phyloP scores from a whole-genome alignment of 768 basidiomycete genomes.

The Tubosaeta brunneosetosa region DNA sequence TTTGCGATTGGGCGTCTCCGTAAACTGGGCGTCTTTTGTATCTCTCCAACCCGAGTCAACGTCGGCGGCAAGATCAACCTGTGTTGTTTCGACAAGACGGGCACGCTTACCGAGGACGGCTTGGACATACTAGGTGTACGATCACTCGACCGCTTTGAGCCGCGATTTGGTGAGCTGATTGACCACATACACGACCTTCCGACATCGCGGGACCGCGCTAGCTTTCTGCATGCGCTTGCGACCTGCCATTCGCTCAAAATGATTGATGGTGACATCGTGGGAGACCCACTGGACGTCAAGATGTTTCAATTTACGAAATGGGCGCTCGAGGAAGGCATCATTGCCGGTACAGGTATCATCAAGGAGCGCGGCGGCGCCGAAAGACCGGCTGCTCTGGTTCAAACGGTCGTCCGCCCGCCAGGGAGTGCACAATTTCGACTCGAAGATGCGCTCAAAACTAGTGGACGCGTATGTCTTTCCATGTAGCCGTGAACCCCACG shows the following conservation, averaged over 20 bases:
- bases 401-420: constrained; percentile 93
- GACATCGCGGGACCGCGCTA: constrained; percentile 63
- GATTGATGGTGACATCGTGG: constrained; percentile 82
- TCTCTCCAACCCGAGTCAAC: constrained; percentile 93
- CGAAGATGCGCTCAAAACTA: constrained; percentile 89
- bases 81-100: constrained; percentile 98
- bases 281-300: constrained; percentile 93
- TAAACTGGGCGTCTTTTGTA: constrained; percentile 88
- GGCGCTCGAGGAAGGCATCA: constrained; percentile 88
- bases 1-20: constrained; percentile 89
- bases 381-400: constrained; percentile 83
- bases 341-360: constrained; percentile 66
- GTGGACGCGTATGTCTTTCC: constrained; percentile 55
- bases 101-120: constrained; percentile 96
- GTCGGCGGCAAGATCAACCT: constrained; percentile 95
- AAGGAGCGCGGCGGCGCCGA: constrained; percentile 59
- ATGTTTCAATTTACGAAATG: constrained; percentile 98
- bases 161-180: constrained; percentile 86
- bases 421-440: constrained; percentile 87
- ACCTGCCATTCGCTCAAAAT: constrained; percentile 96
- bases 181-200: constrained; percentile 86
- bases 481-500: not conserved
- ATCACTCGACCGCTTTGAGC: constrained; percentile 67
- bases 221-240: constrained; percentile 85
- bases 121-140: constrained; percentile 95